phyloP scores from a whole-genome alignment of 441 rosid genomes.

The Manihot esculenta region DNA sequence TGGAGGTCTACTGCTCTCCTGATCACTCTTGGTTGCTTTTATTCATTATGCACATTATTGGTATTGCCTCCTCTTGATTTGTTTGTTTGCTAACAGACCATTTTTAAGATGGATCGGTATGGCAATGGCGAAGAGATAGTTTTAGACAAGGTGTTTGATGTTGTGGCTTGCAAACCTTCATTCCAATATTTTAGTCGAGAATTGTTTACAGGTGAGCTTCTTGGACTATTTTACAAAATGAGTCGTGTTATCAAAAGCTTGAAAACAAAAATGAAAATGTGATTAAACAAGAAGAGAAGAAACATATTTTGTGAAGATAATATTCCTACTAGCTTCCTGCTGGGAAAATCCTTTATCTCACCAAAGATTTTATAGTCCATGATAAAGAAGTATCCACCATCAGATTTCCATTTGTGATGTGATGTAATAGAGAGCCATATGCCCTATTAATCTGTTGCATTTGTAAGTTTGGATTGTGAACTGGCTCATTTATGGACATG shows the following conservation, averaged over 20 bases:
- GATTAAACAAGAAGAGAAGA: too few relatives aligned
- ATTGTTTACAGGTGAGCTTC: constrained; percentile 56
- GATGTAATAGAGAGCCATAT: neutral
- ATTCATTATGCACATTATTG: constrained; percentile 18
- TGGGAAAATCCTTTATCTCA: neutral
- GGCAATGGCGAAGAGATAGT: constrained; percentile 80
- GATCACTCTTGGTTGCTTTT: constrained; percentile 5
- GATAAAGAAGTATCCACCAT: neutral
- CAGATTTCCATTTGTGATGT: neutral
- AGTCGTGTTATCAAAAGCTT: neutral
- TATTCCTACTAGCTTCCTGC: neutral
- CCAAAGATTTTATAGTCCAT: neutral
- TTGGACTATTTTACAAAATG: neutral
- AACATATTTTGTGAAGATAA: neutral
- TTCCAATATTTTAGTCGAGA: constrained; percentile 55
- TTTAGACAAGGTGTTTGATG: constrained; percentile 54
- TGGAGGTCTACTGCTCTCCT: constrained; percentile 34
- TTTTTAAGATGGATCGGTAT: constrained; percentile 81
- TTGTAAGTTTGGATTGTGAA: constrained; percentile 18
- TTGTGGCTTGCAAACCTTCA: constrained; percentile 52
- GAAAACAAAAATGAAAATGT: neutral
- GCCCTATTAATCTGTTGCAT: neutral
- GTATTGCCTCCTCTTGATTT: constrained; percentile 27
- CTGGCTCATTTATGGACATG: constrained; percentile 17
- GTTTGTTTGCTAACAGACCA: constrained; percentile 40